These are phyloP conservation scores for Populus simonii DNA, from an alignment of 345 rosid species.

Conservation along the genomic window DNA sequence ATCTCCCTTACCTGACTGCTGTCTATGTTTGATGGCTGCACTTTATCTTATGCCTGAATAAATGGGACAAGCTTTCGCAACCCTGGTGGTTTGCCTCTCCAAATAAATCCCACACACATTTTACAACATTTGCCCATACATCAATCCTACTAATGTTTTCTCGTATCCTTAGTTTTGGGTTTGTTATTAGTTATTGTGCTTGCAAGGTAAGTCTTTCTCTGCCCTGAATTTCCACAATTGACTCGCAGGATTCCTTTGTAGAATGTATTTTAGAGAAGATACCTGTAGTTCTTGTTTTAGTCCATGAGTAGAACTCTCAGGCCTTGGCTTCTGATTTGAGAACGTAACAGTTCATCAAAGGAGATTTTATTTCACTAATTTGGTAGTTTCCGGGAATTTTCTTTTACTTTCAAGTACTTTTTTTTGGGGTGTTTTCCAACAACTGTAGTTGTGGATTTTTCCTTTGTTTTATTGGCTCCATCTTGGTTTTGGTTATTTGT, in stretches of 20 bases:
- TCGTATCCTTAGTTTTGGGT: constrained; percentile 5
- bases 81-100: constrained; percentile 32
- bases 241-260: constrained; percentile 11
- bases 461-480: background rate
- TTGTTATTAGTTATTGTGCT: background rate
- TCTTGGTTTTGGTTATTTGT: background rate
- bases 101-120: constrained; percentile 13
- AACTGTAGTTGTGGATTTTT: background rate
- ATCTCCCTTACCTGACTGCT: background rate
- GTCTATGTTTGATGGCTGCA: background rate
- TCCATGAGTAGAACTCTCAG: constrained; percentile 10
- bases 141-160: background rate
- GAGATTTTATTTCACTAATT: background rate
- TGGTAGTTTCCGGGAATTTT: background rate
- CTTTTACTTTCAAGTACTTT: background rate
- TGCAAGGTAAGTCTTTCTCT: constrained; percentile 17
- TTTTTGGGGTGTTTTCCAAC: background rate
- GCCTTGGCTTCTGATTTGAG: constrained; percentile 7
- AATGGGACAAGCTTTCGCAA: constrained; percentile 18
- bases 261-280: constrained; percentile 28
- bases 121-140: constrained; percentile 13
- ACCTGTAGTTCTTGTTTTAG: constrained; percentile 6
- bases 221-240: constrained; percentile 12
- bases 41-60: background rate
- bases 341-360: constrained; percentile 24